A percentile compares a stretch with the other conserved stretches of the same genome.
Evolutionary conservation across 1,139 yeast genomes (phyloP).

Genomic region (Scheffersomyces quercinus): DNA sequence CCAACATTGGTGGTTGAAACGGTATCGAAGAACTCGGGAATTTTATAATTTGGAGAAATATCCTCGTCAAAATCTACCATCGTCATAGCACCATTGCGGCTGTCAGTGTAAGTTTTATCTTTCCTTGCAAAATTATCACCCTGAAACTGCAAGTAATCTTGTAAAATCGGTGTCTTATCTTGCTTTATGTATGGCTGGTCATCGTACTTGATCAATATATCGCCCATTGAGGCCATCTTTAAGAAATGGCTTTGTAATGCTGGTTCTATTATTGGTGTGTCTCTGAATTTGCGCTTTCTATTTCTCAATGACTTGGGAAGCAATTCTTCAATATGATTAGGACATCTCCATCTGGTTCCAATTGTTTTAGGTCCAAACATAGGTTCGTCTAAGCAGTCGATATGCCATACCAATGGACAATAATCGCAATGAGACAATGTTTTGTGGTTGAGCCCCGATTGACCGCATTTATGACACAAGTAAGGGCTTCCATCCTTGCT

Average conservation of each 20-base stretch:
- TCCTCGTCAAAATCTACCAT: slow-evolving; percentile 18
- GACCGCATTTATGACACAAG: slow-evolving; percentile 76
- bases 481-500: slow-evolving; percentile 66
- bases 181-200: slow-evolving; percentile 56
- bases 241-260: slow-evolving; percentile 34
- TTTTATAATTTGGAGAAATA: slow-evolving; percentile 25
- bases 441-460: slow-evolving; percentile 58
- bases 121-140: slow-evolving; percentile 19
- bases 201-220: slow-evolving; percentile 67
- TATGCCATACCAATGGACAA: slow-evolving; percentile 87
- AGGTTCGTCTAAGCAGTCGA: slow-evolving; percentile 84
- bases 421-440: slow-evolving; percentile 77
- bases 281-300: slow-evolving; percentile 50
- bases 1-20: slow-evolving; percentile 36
- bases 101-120: slow-evolving; percentile 28
- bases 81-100: slow-evolving; percentile 1
- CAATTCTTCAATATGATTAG: slow-evolving; percentile 73
- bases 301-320: slow-evolving; percentile 35
- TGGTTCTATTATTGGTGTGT: slow-evolving; percentile 56
- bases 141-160: slow-evolving; percentile 34
- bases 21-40: slow-evolving; percentile 48
- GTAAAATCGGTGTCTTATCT: slow-evolving; percentile 23
- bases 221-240: slow-evolving; percentile 43
- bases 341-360: slow-evolving; percentile 91
- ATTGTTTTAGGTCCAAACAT: slow-evolving; percentile 71